Evolutionary conservation across 2,329 filamentous ascomycete genomes (phyloP).

Genomic region (Xylaria digitata): DNA sequence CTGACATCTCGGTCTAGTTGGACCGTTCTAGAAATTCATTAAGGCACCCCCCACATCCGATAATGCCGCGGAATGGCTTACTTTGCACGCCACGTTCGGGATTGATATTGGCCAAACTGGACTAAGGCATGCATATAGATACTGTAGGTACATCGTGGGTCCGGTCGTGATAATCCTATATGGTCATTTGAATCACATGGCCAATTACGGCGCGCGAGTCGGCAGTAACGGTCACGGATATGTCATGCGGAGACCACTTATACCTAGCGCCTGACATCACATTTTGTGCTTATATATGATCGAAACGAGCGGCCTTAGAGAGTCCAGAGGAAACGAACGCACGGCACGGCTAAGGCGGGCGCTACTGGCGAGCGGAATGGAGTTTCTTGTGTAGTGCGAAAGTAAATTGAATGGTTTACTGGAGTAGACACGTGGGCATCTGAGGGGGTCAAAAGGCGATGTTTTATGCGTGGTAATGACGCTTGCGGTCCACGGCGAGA

Average conservation of each 20-base stretch:
- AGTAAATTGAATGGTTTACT: neutral
- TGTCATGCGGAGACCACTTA: neutral
- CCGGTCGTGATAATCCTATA: neutral
- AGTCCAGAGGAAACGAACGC: neutral
- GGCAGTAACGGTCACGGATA: neutral
- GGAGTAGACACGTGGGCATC: neutral
- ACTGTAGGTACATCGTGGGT: neutral
- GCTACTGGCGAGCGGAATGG: neutral
- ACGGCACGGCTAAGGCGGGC: neutral
- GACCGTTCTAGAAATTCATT: conserved; percentile 31
- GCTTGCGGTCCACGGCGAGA: neutral
- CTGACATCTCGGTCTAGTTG: conserved; percentile 16
- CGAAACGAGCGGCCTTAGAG: neutral
- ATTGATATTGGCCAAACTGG: conserved; percentile 5
- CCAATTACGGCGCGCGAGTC: neutral
- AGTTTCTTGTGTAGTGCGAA: neutral
- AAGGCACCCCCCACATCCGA: neutral
- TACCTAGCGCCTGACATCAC: neutral
- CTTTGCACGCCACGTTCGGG: conserved; percentile 6
- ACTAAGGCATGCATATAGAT: neutral
- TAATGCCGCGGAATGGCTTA: conserved; percentile 14
- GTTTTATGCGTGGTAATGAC: neutral
- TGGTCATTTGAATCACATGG: neutral
- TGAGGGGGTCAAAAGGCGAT: neutral
- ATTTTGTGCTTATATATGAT: neutral